These are phyloP conservation scores for Primulina huaijiensis DNA, from an alignment of 257 asterid genomes.

Conservation along the genomic window DNA sequence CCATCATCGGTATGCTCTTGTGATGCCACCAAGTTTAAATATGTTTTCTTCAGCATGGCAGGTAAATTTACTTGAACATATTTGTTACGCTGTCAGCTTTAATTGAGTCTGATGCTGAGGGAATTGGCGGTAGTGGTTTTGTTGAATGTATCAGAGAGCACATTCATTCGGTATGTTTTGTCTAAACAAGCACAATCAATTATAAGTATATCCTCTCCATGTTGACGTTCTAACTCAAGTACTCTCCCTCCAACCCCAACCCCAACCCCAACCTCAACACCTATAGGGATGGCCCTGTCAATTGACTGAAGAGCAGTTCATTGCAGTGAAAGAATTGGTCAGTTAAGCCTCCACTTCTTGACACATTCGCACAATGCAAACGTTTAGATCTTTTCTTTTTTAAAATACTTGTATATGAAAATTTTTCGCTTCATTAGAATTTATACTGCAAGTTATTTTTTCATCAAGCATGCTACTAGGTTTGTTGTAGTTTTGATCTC, in stretches of 20 bases:
- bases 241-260: background rate
- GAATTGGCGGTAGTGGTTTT: constrained; percentile 97
- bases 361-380: constrained; percentile 15
- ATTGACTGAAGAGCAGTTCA: constrained; percentile 84
- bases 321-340: constrained; percentile 94
- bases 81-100: constrained; percentile 53
- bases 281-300: constrained; percentile 68
- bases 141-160: constrained; percentile 94
- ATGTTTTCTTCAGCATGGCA: constrained; percentile 24
- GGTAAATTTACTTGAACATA: constrained; percentile 28
- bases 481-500: no score
- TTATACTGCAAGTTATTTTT: background rate
- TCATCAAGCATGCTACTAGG: no score
- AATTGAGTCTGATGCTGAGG: constrained; percentile 96
- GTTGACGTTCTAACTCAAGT: constrained; percentile 1
- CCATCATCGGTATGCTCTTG: constrained; percentile 74
- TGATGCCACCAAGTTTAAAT: constrained; percentile 12
- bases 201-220: background rate
- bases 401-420: constrained; percentile 14
- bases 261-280: no score
- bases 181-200: constrained; percentile 21
- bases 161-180: constrained; percentile 72
- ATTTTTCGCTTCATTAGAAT: constrained; percentile 1
- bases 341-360: constrained; percentile 30
- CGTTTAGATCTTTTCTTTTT: background rate